These are phyloP conservation scores for Leishmania gerbilli DNA, from an alignment of 208 protist genomes.

Conservation along the genomic window DNA sequence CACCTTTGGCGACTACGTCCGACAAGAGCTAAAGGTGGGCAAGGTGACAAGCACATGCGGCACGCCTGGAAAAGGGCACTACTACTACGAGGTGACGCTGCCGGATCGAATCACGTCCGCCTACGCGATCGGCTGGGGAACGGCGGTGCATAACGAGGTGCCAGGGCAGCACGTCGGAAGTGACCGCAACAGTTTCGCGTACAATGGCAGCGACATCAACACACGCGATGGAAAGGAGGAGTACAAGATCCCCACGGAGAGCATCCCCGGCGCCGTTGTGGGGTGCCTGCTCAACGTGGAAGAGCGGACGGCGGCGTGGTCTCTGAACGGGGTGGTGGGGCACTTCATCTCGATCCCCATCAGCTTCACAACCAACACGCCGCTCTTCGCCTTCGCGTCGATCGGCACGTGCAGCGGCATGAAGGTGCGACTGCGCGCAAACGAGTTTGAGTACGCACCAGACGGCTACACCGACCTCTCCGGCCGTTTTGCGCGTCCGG, in stretches of 20 bases:
- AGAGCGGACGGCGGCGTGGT: constrained; percentile 78
- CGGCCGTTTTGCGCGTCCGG: constrained; percentile 58
- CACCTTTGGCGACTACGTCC: constrained; percentile 79
- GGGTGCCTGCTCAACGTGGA: constrained; percentile 88
- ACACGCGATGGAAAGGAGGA: constrained; percentile 73
- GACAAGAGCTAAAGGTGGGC: constrained; percentile 78
- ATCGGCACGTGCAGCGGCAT: constrained; percentile 82
- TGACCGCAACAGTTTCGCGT: constrained; percentile 86
- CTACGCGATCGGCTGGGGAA: constrained; percentile 91
- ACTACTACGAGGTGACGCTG: constrained; percentile 88
- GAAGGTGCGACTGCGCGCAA: constrained; percentile 61
- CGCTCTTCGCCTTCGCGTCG: constrained; percentile 82
- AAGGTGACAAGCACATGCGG: constrained; percentile 79
- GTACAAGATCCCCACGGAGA: constrained; percentile 72
- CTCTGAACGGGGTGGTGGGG: constrained; percentile 77
- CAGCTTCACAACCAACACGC: constrained; percentile 33
- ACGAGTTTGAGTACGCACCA: constrained; percentile 84
- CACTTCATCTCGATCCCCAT: constrained; percentile 80
- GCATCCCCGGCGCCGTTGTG: constrained; percentile 57
- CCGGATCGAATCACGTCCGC: constrained; percentile 67
- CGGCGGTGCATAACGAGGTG: constrained; percentile 71
- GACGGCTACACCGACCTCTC: constrained; percentile 85
- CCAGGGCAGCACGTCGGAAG: constrained; percentile 88
- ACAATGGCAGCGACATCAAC: constrained; percentile 77
- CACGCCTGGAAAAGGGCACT: constrained; percentile 44